Evolutionary conservation across 1,284 basidiomycete species (phyloP).

Genomic region (Sporisorium graminicola): DNA sequence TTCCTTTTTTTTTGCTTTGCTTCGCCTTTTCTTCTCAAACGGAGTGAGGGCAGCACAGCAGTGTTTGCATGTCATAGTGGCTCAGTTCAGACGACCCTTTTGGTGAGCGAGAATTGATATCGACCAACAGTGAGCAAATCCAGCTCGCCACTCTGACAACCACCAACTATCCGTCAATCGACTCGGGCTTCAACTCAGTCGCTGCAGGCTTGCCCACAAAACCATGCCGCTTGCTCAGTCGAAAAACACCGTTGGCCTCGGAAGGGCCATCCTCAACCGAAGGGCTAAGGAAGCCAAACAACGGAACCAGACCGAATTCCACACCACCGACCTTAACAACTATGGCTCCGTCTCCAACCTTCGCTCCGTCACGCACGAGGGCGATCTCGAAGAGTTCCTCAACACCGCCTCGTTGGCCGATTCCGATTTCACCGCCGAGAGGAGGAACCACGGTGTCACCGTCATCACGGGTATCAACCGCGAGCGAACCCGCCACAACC

Average conservation of each 20-base stretch:
- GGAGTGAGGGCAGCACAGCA: slow-evolving; percentile 9
- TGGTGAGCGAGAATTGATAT: background rate
- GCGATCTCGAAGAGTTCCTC: slow-evolving; percentile 94
- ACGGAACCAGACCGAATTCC: slow-evolving; percentile 60
- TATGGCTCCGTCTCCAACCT: slow-evolving; percentile 72
- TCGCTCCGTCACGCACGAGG: slow-evolving; percentile 94
- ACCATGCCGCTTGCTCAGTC: slow-evolving; percentile 62
- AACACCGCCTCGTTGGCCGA: slow-evolving; percentile 94
- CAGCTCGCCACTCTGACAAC: background rate
- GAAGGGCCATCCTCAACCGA: slow-evolving; percentile 66
- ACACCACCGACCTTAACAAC: slow-evolving; percentile 71
- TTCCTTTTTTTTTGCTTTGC: slow-evolving; percentile 1
- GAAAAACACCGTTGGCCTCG: slow-evolving; percentile 68
- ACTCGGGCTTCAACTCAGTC: background rate
- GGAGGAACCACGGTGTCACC: slow-evolving; percentile 81
- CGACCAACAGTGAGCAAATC: too few species aligned
- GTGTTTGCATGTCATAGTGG: background rate
- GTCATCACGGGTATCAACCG: slow-evolving; percentile 79
- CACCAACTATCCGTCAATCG: slow-evolving; percentile 3
- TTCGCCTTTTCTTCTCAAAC: slow-evolving; percentile 9
- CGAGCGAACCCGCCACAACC: slow-evolving; percentile 75
- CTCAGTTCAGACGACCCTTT: slow-evolving; percentile 10
- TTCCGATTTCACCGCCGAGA: slow-evolving; percentile 96
- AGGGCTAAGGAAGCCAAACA: slow-evolving; percentile 60
- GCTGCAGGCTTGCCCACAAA: slow-evolving; percentile 11